Evolutionary conservation across 148 eudicot genomes (phyloP).

Genomic region (Rhododendron vialii): DNA sequence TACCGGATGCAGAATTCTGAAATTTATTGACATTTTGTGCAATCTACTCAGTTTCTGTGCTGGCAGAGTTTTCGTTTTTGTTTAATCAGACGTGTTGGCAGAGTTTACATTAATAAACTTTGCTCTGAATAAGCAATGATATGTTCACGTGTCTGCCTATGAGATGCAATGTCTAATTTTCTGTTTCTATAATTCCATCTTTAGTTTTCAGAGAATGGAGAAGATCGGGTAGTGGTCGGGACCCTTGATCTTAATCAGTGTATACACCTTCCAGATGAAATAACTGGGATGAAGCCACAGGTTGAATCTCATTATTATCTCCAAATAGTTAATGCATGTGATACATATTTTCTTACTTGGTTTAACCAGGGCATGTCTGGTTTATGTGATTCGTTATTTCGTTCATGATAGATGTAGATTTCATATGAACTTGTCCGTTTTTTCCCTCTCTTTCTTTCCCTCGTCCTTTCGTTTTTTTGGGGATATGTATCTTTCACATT

Average conservation of each 20-base stretch:
- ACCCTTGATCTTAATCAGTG: conserved; percentile 87
- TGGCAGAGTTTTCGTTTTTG: not conserved
- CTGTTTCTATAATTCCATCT: conserved; percentile 11
- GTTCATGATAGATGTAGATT: not conserved
- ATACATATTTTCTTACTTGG: not conserved
- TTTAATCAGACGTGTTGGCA: not conserved
- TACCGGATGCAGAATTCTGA: not conserved
- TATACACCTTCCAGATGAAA: conserved; percentile 79
- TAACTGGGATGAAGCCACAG: conserved; percentile 74
- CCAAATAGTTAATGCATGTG: not conserved
- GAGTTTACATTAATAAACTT: not conserved
- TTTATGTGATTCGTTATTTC: not conserved
- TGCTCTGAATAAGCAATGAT: not conserved
- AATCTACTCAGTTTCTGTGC: not conserved
- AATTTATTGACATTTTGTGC: not conserved
- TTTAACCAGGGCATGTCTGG: not conserved
- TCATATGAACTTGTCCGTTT: not conserved
- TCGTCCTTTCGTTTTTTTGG: not conserved
- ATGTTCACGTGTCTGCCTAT: not conserved
- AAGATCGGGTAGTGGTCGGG: conserved; percentile 67
- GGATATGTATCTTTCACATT: not conserved
- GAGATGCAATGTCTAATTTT: not conserved
- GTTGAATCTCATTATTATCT: conserved; percentile 14
- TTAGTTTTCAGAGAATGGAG: conserved; percentile 58
- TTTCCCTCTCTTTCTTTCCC: not conserved